Base-by-base conservation (phyloP, 1,139 yeast genomes). In the Tardiomyces blankii region DNA sequence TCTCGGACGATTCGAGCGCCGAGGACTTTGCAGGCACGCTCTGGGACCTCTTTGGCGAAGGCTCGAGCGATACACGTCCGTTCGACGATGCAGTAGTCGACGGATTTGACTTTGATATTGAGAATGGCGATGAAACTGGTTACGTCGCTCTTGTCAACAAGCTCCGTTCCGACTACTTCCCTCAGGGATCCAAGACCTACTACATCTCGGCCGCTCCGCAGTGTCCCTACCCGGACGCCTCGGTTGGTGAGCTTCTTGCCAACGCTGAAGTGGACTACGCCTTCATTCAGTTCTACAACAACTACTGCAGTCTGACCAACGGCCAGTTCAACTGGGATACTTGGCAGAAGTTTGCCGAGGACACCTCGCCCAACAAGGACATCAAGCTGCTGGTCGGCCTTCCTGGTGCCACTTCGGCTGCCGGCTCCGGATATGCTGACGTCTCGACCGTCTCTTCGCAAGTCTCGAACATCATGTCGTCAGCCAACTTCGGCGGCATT, bases 141-240 rank as follows among this genome's bases (percentile, higher is more conserved):
- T 74, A 74, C 55, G 69, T 70, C 33, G 77, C 81, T 12, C 65
- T 82, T 50, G 83, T 66, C 33, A 56, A 54, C 46, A 52, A 58
- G 52, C 72, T 89, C 57, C 80, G 91, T 68, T 56, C 61, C 13
- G 68, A 75, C 50, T 86, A 75, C 57, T 67, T 67, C 28, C 25
- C 45, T 13, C 61, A 68, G 19, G 81, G 64, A 40, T 49, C 57
- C 46, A 58, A 57, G 63, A 58, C 65, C 14, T 89, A 84, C 67
- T 88, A 84, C 63, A 69, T 89, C 43, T 78, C 95, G 45, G 96
- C 96, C 51, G 95, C 97, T 52, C 97, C 97, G 25, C 97, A 89
- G 69, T 89, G 97, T 69, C 84, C 82, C 18, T 85, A 80, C 62
- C 97, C 96, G 18, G 97, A 89, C 68, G 87, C 82, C 7, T 78